phyloP scores from a whole-genome alignment of 495 filamentous ascomycete genomes.

The Apodospora peruviana region DNA sequence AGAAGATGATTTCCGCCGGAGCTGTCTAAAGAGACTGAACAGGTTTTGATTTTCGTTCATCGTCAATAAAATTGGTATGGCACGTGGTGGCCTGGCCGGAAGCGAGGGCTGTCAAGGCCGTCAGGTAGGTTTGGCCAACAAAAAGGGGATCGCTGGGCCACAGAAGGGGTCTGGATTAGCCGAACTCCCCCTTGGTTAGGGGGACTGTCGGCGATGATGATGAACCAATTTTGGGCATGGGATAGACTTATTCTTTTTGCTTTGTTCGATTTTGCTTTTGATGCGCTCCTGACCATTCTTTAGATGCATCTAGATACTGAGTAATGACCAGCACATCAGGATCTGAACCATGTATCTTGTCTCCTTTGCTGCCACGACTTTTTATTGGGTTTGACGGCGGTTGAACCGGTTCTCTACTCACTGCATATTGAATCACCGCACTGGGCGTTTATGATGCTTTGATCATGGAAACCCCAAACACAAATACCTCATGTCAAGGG shows the following conservation, averaged over 20 bases:
- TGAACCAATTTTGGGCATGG: background rate
- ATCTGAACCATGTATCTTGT: background rate
- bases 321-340: conserved; percentile 12
- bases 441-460: no score
- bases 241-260: conserved; percentile 13
- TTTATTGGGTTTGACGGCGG: no score
- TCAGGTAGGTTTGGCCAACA: no score
- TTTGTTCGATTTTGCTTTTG: conserved; percentile 6
- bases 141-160: background rate
- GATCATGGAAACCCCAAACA: no score
- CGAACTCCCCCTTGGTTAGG: no score
- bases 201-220: background rate
- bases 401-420: no score
- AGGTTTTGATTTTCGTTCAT: background rate
- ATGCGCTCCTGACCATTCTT: conserved; percentile 6
- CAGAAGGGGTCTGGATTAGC: no score
- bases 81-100: background rate
- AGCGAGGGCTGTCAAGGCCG: background rate
- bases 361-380: conserved; percentile 4
- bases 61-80: background rate
- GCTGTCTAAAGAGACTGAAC: conserved; percentile 45
- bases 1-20: conserved; percentile 80
- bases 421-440: no score
- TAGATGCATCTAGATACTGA: conserved; percentile 16
- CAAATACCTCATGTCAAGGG: no score